phyloP scores from a whole-genome alignment of 345 rosid genomes.

The Citrus unshiu region DNA sequence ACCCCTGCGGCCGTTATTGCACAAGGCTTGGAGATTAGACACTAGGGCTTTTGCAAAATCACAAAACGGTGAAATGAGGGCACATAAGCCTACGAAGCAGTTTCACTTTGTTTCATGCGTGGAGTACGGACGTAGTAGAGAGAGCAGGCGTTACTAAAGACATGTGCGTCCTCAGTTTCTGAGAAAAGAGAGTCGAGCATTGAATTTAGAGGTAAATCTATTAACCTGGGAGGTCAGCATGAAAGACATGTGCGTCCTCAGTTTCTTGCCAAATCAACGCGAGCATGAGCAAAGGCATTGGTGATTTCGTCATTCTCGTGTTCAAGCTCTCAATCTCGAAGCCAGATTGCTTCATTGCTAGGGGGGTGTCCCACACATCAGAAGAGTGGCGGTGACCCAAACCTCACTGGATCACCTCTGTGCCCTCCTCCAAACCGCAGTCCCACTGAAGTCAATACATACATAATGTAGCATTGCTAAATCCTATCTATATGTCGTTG shows the following conservation, averaged over 20 bases:
- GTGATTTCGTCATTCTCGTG: neutral
- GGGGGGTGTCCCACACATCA: constrained; percentile 1
- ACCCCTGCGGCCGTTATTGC: neutral
- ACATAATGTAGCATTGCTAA: neutral
- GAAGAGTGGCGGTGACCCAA: neutral
- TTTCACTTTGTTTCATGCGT: constrained; percentile 8
- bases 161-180: neutral
- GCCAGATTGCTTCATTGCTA: neutral
- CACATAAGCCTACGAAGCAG: constrained; percentile 9
- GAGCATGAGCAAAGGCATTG: neutral
- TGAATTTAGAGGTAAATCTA: no score
- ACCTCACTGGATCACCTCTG: neutral
- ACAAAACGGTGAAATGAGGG: neutral
- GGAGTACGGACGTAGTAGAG: no score
- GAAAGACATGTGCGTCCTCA: constrained; percentile 10
- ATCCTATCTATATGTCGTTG: no score
- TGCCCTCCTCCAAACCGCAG: neutral
- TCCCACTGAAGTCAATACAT: neutral
- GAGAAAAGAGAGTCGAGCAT: neutral
- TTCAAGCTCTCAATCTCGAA: neutral
- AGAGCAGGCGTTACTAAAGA: neutral
- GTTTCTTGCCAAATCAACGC: constrained; percentile 25
- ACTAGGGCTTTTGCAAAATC: neutral
- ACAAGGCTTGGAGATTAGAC: neutral
- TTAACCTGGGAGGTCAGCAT: constrained; percentile 16